Evolutionary conservation across 352 stramenopile species (phyloP), one percentile per base, ranked within the genome.

Genomic region (Achlya hypogyna): DNA sequence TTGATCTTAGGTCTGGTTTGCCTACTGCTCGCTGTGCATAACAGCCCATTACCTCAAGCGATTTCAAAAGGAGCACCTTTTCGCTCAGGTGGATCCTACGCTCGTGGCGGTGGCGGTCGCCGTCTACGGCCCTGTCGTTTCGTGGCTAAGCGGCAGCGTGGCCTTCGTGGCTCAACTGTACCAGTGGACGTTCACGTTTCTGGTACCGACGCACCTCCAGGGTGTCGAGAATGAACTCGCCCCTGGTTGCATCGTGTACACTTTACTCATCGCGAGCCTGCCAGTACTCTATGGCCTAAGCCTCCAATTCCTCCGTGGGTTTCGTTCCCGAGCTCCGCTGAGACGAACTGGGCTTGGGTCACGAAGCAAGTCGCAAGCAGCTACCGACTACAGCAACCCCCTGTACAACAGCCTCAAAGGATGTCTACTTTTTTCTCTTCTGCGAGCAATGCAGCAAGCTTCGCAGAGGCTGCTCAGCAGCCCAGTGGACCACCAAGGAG

Each of bases 1-100:
- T 4, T 52, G 23, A 16, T 42, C 1, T 14, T 58, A 67, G 60
- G 8, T 67, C 5, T 67, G 60, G 60, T 67, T 59, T 58, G 60
- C 60, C 9, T 67, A 58, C 60, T 49, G 35, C 27, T 16, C 47
- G 22, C 43, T 67, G 40, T 49, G 60, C 14, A 20, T 49, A 22
- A 16, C 32, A 16, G 12, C 60, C 1, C 29, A 34, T 23, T 1
- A 1, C 8, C 20, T 67, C 12, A 67, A 67, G 23, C n/a, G 29
- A 22, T 58, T 14, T 20, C 40, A 58, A n/a, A 25, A 22, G 6
- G 60, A 67, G 20, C 42, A 54, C 16, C 12, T 10, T 20, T 67
- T 67, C 59, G 22, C 32, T 1, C 10, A 49, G 16, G 27, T 67
- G 1, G 60, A 67, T 27, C 60, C 60, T 5, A 49, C 38, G 22